Percentiles rank a stretch among this genome's conserved stretches.
Conservation (phyloP, 208 protist species). For the Naegleria gruberi region DNA sequence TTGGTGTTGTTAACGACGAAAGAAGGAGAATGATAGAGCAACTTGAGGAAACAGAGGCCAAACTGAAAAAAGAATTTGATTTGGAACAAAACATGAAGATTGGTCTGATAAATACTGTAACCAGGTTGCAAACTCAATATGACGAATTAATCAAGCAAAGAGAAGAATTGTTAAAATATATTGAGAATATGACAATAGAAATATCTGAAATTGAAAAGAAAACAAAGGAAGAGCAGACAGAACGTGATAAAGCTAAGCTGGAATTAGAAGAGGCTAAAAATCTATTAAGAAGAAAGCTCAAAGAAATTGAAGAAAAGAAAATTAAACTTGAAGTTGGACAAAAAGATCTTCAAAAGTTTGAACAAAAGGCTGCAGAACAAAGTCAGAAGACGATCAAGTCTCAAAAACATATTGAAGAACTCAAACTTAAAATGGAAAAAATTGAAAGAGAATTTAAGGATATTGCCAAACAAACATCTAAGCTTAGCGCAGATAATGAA, state of each 20-base stretch:
- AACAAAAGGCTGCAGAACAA: background rate
- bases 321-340: background rate
- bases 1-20: background rate
- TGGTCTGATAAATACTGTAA: background rate
- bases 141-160: background rate
- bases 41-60: background rate
- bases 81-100: background rate
- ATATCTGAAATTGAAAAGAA: background rate
- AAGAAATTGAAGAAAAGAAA: background rate
- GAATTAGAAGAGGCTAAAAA: background rate
- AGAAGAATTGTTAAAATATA: background rate
- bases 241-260: background rate
- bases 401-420: background rate
- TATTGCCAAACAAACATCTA: background rate
- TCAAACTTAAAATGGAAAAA: background rate
- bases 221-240: background rate
- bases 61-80: background rate
- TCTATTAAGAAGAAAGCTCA: background rate
- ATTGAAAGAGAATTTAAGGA: slow-evolving; percentile 7
- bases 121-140: background rate
- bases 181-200: background rate
- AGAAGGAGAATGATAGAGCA: background rate
- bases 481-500: background rate
- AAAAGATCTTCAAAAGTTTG: background rate
- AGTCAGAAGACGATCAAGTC: background rate